Evolutionary conservation across 345 rosid species (phyloP), one percentile per base, ranked within the genome.

Genomic region (Arabis hirsuta): DNA sequence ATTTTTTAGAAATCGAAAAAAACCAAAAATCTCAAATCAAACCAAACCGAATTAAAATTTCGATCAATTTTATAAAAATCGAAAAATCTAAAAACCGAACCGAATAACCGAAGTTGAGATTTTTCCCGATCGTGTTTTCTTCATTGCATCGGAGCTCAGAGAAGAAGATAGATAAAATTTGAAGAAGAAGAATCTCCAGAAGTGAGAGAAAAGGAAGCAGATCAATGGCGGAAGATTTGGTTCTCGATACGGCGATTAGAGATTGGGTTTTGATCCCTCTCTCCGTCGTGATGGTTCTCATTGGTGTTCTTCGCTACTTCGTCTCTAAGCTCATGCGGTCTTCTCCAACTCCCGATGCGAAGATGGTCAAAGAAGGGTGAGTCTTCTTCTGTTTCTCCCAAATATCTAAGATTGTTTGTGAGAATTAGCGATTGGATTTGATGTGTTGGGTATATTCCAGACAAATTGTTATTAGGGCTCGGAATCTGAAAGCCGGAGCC

Each of bases 231-330:
- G 98, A 88, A 79, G 96, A 94, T 80, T 82, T 94, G 63, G 99
- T 94, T 46, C 86, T 91, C 2, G 99, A 94, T 71, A 91, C 96
- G 48, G 99, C 99, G 69, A 94, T 94, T 51, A 88, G 96, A 81
- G 93, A 91, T 10, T 94, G 97, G 96, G 97, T 94, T 29, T 75
- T 94, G 71, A 95, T 95, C 24, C 99, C 96, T 20, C 81, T 95
- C 8, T 91, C 99, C 0, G 86, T 89, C 36, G 99, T 91, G 59
- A 95, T 90, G 96, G 97, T 90, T 22, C 93, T 91, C 56, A 91
- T 91, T 13, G 99, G 97, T 14, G 76, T 95, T 73, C 96, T 94
- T 34, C 96, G 96, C 9, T 79, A 94, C 86, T 94, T 89, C 71
- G 78, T 74, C 7, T 50, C 73, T 62, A 94, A 91, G 88, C 90